A percentile compares a stretch with the other conserved stretches of the same genome.
phyloP scores from a whole-genome alignment of 495 filamentous ascomycete species.

The Neurospora cerealis region DNA sequence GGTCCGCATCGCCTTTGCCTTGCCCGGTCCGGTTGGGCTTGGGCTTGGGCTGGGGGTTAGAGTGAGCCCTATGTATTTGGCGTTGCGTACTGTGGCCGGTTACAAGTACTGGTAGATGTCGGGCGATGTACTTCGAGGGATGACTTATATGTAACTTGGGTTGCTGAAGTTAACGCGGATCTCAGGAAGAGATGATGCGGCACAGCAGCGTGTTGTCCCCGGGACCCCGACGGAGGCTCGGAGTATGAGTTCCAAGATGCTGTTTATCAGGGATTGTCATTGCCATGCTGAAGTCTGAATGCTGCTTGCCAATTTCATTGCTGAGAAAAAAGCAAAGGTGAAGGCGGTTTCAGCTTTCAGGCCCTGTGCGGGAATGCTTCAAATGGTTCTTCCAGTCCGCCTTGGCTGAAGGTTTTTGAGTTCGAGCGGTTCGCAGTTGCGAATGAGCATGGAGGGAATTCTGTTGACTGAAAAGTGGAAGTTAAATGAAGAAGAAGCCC shows the following conservation, averaged over 20 bases:
- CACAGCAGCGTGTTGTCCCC: neutral
- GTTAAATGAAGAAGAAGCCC: neutral
- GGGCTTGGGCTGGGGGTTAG: neutral
- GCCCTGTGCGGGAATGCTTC: neutral
- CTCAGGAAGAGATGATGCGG: neutral
- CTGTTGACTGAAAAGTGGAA: conserved; percentile 18
- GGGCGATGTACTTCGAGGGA: neutral
- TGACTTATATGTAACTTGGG: neutral
- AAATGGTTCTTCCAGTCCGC: neutral
- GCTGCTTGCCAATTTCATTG: neutral
- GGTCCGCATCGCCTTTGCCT: neutral
- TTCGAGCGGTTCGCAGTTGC: neutral
- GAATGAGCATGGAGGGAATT: conserved; percentile 18
- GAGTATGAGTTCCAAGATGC: neutral
- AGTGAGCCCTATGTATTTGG: neutral
- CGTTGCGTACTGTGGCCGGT: neutral
- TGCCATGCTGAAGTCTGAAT: neutral
- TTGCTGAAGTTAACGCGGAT: neutral
- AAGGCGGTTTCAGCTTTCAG: neutral
- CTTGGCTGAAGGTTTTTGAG: neutral
- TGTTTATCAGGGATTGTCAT: too few relatives aligned
- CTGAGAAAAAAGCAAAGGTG: neutral
- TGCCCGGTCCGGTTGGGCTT: neutral
- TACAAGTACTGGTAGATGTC: neutral
- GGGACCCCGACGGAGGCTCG: neutral